Base-by-base conservation (phyloP, 352 stramenopile genomes). In the Globisporangium cystogenes region DNA sequence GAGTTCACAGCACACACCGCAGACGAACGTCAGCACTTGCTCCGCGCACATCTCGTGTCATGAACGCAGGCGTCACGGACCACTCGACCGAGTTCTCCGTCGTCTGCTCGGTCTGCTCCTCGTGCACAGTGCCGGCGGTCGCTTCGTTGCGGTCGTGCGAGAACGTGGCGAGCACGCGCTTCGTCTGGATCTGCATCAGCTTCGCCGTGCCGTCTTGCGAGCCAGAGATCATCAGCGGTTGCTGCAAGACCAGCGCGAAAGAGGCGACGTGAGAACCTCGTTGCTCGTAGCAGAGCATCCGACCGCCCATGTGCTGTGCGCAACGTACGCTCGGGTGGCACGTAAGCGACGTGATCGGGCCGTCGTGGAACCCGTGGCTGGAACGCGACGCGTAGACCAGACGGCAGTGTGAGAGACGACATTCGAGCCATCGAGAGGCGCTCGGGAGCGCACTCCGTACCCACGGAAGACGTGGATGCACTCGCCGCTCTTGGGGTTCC, bases 401-500 rank as follows among this genome's bases (percentile, higher is more conserved):
- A 58, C 48, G n/a, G 57, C 48, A 55, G 27, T 24, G 18, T 23
- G 55, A 7, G 31, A 51, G 11, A n/a, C 20, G 41, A 43, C 2
- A 15, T 14, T 3, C 33, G 23, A 45, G 33, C 16, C 20, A 18
- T 18, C 10, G 6, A 24, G 8, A 26, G 27, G 2, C 3, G n/a
- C 16, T 29, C 26, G 26, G 5, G 12, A 51, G 4, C 21, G 40
- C n/a, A n/a, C 1, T n/a, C 39, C 49, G 46, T 67, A 90, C 79
- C 84, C 85, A 49, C 82, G 72, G 67, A 96, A 96, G 40, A 95
- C 85, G 55, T 95, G 83, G 45, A 78, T 86, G 68, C 90, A 98
- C 51, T 97, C 81, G 43, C 95, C 96, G 6, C 87, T 97, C 68
- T 97, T 98, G 4, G 96, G 96, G 44, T 97, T 97, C 96, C 96